phyloP scores from a whole-genome alignment of 2,329 filamentous ascomycete genomes.

The Grosmannia clavigera region DNA sequence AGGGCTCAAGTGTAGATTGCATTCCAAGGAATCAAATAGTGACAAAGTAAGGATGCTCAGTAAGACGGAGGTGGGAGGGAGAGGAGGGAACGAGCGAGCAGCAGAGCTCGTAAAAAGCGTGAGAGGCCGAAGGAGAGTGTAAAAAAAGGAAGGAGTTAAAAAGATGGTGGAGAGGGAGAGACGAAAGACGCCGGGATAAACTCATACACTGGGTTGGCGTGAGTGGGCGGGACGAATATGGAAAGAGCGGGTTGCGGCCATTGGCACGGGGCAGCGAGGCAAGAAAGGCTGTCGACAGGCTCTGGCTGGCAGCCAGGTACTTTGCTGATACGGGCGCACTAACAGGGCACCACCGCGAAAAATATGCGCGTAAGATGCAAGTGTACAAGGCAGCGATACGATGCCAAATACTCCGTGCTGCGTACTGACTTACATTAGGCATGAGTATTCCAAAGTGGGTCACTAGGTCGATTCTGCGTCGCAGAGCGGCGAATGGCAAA shows the following conservation, averaged over 20 bases:
- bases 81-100: background rate
- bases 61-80: background rate
- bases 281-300: conserved; percentile 3
- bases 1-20: background rate
- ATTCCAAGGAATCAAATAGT: background rate
- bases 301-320: background rate
- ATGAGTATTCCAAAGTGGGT: background rate
- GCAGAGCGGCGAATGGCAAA: background rate
- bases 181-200: conserved; percentile 3
- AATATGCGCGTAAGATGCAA: background rate
- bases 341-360: background rate
- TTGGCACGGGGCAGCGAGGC: conserved; percentile 4
- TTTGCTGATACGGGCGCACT: background rate
- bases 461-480: background rate
- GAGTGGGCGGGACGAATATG: conserved; percentile 7
- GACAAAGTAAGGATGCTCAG: background rate
- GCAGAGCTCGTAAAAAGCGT: background rate
- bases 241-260: conserved; percentile 8
- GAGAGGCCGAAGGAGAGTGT: background rate
- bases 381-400: background rate
- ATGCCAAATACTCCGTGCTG: background rate
- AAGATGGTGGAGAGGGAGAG: conserved; percentile 6
- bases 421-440: background rate
- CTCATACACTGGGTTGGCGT: background rate
- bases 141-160: conserved; percentile 4